Conservation (phyloP, 345 rosid genomes). For the Pistacia vera region DNA sequence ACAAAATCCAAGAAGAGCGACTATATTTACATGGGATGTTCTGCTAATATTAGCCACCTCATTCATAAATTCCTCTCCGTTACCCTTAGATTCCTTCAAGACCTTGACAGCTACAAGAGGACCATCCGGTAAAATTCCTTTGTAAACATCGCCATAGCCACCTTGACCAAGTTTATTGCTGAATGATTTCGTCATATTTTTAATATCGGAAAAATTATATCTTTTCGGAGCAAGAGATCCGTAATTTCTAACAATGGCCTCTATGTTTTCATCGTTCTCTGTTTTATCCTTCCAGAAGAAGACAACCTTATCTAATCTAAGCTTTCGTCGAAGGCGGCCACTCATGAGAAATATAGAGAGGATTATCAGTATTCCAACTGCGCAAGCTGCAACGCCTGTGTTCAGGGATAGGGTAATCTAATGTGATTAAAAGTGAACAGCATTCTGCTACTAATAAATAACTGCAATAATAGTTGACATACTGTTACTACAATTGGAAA, state of each 20-base stretch:
- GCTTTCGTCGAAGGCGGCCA: neutral
- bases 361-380: neutral
- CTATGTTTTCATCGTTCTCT: constrained; percentile 7
- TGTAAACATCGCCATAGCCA: constrained; percentile 35
- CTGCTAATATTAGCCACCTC: constrained; percentile 48
- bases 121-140: constrained; percentile 27
- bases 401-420: too few species aligned
- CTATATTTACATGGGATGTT: constrained; percentile 52
- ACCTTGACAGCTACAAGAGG: constrained; percentile 32
- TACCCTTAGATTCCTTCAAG: constrained; percentile 2
- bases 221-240: constrained; percentile 17
- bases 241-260: constrained; percentile 13
- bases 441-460: too few species aligned
- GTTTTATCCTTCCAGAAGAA: neutral
- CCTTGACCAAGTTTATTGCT: constrained; percentile 29
- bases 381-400: too few species aligned
- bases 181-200: constrained; percentile 37
- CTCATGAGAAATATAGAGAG: neutral
- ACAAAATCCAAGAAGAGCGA: constrained; percentile 43
- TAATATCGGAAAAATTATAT: constrained; percentile 20
- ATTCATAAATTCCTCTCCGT: constrained; percentile 44
- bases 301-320: neutral
- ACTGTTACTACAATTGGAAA: too few species aligned
- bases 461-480: too few species aligned
- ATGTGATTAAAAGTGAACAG: too few species aligned